Base-by-base conservation (phyloP, 129 eudicot genomes). In the Silybum marianum region DNA sequence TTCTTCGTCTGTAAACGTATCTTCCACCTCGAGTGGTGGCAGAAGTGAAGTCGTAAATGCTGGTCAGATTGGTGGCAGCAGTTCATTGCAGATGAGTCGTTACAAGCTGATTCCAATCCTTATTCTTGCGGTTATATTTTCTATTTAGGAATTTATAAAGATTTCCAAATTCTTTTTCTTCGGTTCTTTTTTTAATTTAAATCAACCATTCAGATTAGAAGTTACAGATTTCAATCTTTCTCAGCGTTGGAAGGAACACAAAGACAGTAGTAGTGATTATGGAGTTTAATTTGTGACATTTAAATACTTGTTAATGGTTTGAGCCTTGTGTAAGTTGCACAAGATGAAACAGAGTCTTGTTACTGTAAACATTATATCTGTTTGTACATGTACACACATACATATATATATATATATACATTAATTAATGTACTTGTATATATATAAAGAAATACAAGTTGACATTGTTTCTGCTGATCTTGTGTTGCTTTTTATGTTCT, bases 1-100 rank as follows among this genome's bases (percentile, higher is more conserved):
- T 89, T 88, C 94, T 5, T 51, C 65, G 58, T 72, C 96, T 22
- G 96, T 95, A 40, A 95, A 92, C 32, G 98, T 92, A 48, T 90
- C 98, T 22, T 75, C 93, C 73, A 86, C 87, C 46, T 75, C 92
- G 14, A 83, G 85, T 21, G 88, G 88, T 2, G 91, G 97, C 42
- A 84, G 48, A 82, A 92, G 93, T 72, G 86, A 91, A 63, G 92
- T 83, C 42, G 92, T 92, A 46, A 92, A 88, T 19, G 91, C 98
- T 1, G 97, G 97, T 26, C 94, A 87, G 84, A 18, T 92, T 65
- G 85, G 88, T 8, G 71, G 80, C 34, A 80, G 82, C 82, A 82
- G 60, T 85, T 85, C 94, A 16, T 73, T 85, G 58, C 69, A 40
- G 34, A 79, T 76, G 12, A 46, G 81, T 32, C 80, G 44, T 51